A percentile compares a stretch with the other conserved stretches of the same genome.
These are phyloP conservation scores for Phycomyces blakesleeanus DNA, from an alignment of 192 early-diverging fungal species.

Conservation along the genomic window DNA sequence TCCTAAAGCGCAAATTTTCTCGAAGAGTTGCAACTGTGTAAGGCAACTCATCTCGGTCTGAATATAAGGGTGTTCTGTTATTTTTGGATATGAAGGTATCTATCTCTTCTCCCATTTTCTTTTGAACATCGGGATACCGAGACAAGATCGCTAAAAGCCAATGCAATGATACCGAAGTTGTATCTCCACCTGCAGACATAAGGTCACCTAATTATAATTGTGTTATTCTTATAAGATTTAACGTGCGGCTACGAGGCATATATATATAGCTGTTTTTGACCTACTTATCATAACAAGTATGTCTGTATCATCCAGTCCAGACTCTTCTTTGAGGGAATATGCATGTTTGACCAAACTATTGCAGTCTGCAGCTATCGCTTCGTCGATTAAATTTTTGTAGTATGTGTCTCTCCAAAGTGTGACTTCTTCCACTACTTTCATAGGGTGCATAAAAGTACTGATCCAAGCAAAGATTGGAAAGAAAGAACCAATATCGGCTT, in stretches of 20 bases:
- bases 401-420: no score
- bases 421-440: no score
- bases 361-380: no score
- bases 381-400: no score
- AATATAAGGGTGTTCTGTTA: not conserved
- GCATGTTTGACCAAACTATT: no score
- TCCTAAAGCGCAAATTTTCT: conserved; percentile 12
- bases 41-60: conserved; percentile 8
- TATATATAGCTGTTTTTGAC: no score
- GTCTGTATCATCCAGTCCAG: not conserved
- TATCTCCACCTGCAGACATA: not conserved
- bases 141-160: conserved; percentile 16
- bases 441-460: no score
- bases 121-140: conserved; percentile 21
- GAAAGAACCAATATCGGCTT: no score
- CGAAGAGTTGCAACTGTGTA: conserved; percentile 14
- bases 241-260: no score
- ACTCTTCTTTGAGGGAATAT: no score
- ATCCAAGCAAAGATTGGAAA: no score
- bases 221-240: no score
- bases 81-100: not conserved
- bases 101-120: conserved; percentile 9
- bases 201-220: not conserved
- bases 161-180: conserved; percentile 8
- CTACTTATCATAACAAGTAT: conserved; percentile 1